Conservation (phyloP, 2,329 filamentous ascomycete genomes). For the Myriangium duriaei region DNA sequence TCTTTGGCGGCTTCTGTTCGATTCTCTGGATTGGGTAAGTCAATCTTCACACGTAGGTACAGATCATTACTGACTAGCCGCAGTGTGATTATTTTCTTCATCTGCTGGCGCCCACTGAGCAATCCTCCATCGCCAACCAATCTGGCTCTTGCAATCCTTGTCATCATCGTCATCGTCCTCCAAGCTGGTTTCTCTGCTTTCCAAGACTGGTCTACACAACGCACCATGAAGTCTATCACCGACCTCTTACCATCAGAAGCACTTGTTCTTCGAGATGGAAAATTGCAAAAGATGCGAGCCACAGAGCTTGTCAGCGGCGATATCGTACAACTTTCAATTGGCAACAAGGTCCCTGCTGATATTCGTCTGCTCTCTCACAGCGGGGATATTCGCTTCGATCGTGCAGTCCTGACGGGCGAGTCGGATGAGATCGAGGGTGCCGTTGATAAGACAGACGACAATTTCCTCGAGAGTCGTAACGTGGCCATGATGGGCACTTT, state of each 20-base stretch:
- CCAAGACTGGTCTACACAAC: conserved; percentile 36
- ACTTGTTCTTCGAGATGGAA: conserved; percentile 29
- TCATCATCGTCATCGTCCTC: conserved; percentile 36
- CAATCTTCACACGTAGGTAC: too few relatives aligned
- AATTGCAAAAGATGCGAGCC: conserved; percentile 22
- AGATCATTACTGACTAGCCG: too few relatives aligned
- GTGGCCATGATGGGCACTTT: conserved; percentile 34
- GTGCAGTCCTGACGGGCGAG: conserved; percentile 32
- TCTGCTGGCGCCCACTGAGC: conserved; percentile 37
- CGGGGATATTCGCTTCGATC: conserved; percentile 32
- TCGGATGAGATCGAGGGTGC: conserved; percentile 31
- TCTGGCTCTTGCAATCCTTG: conserved; percentile 34
- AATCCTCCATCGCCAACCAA: conserved; percentile 33
- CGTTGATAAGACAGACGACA: conserved; percentile 28
- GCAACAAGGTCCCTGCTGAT: conserved; percentile 33
- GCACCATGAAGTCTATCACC: conserved; percentile 37
- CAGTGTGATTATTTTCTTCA: conserved; percentile 37
- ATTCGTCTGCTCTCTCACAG: conserved; percentile 30
- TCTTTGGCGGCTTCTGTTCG: conserved; percentile 38
- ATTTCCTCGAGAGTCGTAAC: conserved; percentile 33
- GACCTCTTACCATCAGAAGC: conserved; percentile 34
- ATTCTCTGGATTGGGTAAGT: conserved; percentile 37
- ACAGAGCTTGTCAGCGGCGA: conserved; percentile 30
- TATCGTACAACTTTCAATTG: conserved; percentile 28
- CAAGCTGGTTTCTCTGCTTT: conserved; percentile 37